Evolutionary conservation across 1,139 yeast species (phyloP), one percentile per base, ranked within the genome.

Genomic region (Saccharomyces hybrid): DNA sequence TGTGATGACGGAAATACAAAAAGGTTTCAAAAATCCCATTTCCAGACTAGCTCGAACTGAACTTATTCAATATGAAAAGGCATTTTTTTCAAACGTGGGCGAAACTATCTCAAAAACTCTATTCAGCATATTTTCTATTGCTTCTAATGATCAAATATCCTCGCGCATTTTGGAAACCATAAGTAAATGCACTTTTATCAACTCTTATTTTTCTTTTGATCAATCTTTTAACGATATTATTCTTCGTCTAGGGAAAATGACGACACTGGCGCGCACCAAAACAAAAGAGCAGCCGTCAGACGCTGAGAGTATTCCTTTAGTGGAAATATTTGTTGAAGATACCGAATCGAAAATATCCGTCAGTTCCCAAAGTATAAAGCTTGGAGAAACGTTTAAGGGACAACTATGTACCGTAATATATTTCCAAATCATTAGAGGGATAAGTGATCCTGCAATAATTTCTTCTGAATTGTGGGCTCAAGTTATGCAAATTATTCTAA

Each of bases 371-470:
- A 82, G 96, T 0, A 89, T 90, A 8, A 80, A 85, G 70, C 84
- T 93, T 69, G 99, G 99, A 6, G 78, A 86, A 52, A 95, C 90
- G 65, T 88, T 88, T 72, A 89, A 91, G 64, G 96, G 96, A 0
- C 99, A 95, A 68, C 75, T 93, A 60, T 87, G 96, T 4, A 79
- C 90, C 1, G 90, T 91, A 52, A 91, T 93, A 0, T 75, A 93
- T 53, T 90, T 93, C 73, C 78, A 95, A 62, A 80, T 93, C 46
- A 74, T 89, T 50, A 81, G 81, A 60, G 80, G 83, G 62, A 82
- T 82, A 49, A 77, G 77, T 1, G 56, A 60, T 26, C 52, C 60
- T 2, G 52, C 58, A 11, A 50, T 65, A 2, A 55, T 66, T 21
- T 56, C 78, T 51, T 65, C 80, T 48, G 62, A 69, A 57, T 62